phyloP scores from a whole-genome alignment of 352 stramenopile species.

The Phytopythium helicoides region DNA sequence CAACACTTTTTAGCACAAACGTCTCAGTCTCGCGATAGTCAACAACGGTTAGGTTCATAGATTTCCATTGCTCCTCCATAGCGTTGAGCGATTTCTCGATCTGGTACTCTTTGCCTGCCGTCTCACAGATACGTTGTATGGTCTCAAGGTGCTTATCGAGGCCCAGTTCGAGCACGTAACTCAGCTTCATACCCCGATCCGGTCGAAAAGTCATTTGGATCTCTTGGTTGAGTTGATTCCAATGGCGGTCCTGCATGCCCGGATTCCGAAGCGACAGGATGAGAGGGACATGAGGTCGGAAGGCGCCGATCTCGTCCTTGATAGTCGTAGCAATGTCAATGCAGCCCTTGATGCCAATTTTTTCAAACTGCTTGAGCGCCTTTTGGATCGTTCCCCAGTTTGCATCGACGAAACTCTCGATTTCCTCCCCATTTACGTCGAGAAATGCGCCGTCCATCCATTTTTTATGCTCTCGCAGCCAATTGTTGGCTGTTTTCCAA shows the following conservation, averaged over 20 bases:
- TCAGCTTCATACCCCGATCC: slow-evolving; percentile 81
- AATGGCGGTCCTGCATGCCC: slow-evolving; percentile 93
- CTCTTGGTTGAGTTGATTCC: slow-evolving; percentile 89
- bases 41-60: slow-evolving; percentile 82
- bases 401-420: slow-evolving; percentile 88
- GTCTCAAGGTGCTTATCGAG: slow-evolving; percentile 85
- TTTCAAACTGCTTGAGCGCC: slow-evolving; percentile 93
- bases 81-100: slow-evolving; percentile 93
- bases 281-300: slow-evolving; percentile 89
- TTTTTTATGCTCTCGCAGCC: slow-evolving; percentile 90
- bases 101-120: slow-evolving; percentile 93
- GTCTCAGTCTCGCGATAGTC: slow-evolving; percentile 93
- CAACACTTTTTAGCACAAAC: slow-evolving; percentile 93
- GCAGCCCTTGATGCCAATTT: slow-evolving; percentile 81
- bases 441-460: slow-evolving; percentile 92
- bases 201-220: slow-evolving; percentile 84
- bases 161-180: slow-evolving; percentile 81
- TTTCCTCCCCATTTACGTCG: slow-evolving; percentile 89
- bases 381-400: slow-evolving; percentile 88
- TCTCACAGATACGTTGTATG: slow-evolving; percentile 92
- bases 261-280: slow-evolving; percentile 89
- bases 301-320: slow-evolving; percentile 89
- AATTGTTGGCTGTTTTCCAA: slow-evolving; percentile 91
- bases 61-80: slow-evolving; percentile 91
- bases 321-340: slow-evolving; percentile 86